A percentile compares a stretch with the other conserved stretches of the same genome.
Conservation (phyloP, 1,139 yeast genomes). For the Lodderomyces elongisporus region DNA sequence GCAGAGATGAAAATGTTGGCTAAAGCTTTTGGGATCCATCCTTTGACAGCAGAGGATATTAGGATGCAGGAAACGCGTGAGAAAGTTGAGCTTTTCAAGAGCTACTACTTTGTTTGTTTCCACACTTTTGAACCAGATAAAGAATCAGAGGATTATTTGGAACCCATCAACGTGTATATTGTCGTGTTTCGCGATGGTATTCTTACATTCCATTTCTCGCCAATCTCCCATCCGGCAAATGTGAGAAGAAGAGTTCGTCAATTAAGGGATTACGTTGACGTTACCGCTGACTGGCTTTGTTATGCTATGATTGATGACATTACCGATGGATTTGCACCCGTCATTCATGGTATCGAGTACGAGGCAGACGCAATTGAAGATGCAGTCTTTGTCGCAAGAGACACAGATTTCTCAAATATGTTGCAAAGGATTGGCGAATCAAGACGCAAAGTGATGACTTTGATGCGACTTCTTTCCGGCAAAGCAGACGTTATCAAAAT, state of each 20-base stretch:
- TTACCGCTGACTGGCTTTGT: conserved; percentile 87
- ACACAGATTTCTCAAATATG: conserved; percentile 60
- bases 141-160: conserved; percentile 74
- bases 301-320: conserved; percentile 90
- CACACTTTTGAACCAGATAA: conserved; percentile 71
- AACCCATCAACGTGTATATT: conserved; percentile 80
- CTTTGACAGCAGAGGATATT: conserved; percentile 78
- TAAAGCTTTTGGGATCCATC: conserved; percentile 77
- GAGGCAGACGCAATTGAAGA: conserved; percentile 92
- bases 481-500: conserved; percentile 96
- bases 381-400: conserved; percentile 38
- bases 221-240: conserved; percentile 73
- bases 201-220: conserved; percentile 76
- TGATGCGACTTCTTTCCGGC: conserved; percentile 84
- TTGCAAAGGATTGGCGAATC: conserved; percentile 79
- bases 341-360: conserved; percentile 74
- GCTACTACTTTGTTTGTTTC: conserved; percentile 74
- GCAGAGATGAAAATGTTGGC: conserved; percentile 59
- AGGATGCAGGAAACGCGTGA: conserved; percentile 80
- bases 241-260: conserved; percentile 89
- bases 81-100: conserved; percentile 68
- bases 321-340: conserved; percentile 88
- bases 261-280: conserved; percentile 77
- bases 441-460: conserved; percentile 76
- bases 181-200: conserved; percentile 86